phyloP scores from a whole-genome alignment of 2,329 filamentous ascomycete genomes.

The Blumeriella jaapii region DNA sequence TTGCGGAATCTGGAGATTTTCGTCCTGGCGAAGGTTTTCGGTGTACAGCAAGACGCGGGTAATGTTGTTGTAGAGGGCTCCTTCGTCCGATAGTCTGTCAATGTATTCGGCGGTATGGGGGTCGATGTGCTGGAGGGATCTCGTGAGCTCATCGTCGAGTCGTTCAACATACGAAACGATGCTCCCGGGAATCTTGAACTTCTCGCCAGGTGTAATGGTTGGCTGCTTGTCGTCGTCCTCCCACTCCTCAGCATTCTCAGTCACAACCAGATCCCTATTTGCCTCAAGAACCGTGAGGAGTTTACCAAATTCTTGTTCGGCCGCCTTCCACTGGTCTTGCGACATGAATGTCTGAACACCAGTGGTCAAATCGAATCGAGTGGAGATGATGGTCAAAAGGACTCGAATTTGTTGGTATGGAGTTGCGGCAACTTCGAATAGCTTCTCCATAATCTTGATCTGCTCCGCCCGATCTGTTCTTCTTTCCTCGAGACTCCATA shows the following conservation, averaged over 20 bases:
- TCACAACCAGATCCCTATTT: slow-evolving; percentile 70
- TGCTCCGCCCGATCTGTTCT: slow-evolving; percentile 94
- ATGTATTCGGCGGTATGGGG: slow-evolving; percentile 99
- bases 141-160: slow-evolving; percentile 91
- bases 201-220: slow-evolving; percentile 58
- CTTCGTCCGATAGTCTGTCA: slow-evolving; percentile 85
- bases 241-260: slow-evolving; percentile 94
- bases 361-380: slow-evolving; percentile 83
- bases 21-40: slow-evolving; percentile 63
- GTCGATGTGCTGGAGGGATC: slow-evolving; percentile 95
- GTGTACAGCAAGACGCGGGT: slow-evolving; percentile 82
- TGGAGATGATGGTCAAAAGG: slow-evolving; percentile 81
- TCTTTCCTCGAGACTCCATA: slow-evolving; percentile 92
- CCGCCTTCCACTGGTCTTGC: slow-evolving; percentile 92
- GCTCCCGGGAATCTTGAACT: slow-evolving; percentile 85
- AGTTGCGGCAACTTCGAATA: slow-evolving; percentile 75
- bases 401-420: slow-evolving; percentile 94
- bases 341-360: slow-evolving; percentile 76
- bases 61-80: slow-evolving; percentile 81
- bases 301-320: slow-evolving; percentile 71
- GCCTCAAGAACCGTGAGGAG: slow-evolving; percentile 71
- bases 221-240: slow-evolving; percentile 96
- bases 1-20: slow-evolving; percentile 62
- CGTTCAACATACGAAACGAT: slow-evolving; percentile 90
- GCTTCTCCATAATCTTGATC: slow-evolving; percentile 95